Conservation (phyloP, 2,329 filamentous ascomycete species). For the Fusarium floridanum region DNA sequence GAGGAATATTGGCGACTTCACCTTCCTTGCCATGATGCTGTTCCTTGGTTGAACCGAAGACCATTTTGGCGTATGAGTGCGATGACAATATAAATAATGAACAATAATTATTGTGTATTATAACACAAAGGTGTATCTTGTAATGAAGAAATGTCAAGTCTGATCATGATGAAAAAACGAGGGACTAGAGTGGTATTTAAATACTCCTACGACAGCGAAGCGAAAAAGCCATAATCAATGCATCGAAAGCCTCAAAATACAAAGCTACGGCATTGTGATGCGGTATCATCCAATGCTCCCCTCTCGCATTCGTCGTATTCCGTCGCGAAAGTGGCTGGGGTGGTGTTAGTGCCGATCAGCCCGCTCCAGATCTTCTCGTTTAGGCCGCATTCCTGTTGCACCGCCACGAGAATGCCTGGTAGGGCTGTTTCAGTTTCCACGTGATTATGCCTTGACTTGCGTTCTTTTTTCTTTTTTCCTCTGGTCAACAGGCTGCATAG, state of each 20-base stretch:
- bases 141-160: background rate
- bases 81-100: background rate
- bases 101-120: background rate
- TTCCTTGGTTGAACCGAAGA: slow-evolving; percentile 41
- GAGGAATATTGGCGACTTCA: slow-evolving; percentile 54
- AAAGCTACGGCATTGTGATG: background rate
- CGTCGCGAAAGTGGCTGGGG: slow-evolving; percentile 4
- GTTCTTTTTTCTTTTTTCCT: background rate
- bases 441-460: slow-evolving; percentile 11
- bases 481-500: too few relatives aligned
- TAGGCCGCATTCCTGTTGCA: too few relatives aligned
- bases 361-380: background rate
- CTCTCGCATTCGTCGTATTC: slow-evolving; percentile 43
- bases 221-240: slow-evolving; percentile 1
- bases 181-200: slow-evolving; percentile 16
- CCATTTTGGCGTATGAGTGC: slow-evolving; percentile 40
- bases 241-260: slow-evolving; percentile 3
- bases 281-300: background rate
- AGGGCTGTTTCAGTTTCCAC: slow-evolving; percentile 10
- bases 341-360: slow-evolving; percentile 1
- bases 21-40: slow-evolving; percentile 40
- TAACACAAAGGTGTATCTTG: background rate
- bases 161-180: background rate
- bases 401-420: slow-evolving; percentile 2
- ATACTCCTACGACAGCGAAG: slow-evolving; percentile 3